Conservation (phyloP, 1,139 yeast genomes). For the Taphrina betulina region DNA sequence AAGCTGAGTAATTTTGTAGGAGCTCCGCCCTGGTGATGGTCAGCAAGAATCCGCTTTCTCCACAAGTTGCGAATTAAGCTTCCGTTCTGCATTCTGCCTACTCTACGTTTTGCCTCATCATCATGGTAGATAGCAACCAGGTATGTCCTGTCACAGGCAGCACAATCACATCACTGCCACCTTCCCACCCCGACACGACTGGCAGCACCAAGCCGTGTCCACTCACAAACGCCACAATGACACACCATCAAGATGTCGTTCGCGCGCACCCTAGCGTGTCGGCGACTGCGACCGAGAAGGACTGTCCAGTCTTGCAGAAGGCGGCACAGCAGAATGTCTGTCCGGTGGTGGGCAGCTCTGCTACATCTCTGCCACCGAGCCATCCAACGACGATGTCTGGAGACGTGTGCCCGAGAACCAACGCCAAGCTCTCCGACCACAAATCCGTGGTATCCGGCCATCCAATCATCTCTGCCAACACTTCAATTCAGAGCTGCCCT, state of each 20-base stretch:
- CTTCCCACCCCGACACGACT: constrained; percentile 23
- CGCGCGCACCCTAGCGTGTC: constrained; percentile 18
- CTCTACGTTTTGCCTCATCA: no score
- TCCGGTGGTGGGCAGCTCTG: constrained; percentile 25
- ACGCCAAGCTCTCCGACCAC: constrained; percentile 26
- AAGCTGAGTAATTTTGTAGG: no score
- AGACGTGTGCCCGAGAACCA: constrained; percentile 25
- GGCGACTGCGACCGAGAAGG: constrained; percentile 20
- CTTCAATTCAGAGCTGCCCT: constrained; percentile 20
- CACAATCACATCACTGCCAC: constrained; percentile 16
- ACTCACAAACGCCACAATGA: constrained; percentile 24
- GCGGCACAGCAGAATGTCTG: constrained; percentile 25
- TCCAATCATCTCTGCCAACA: constrained; percentile 1
- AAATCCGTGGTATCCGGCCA: constrained; percentile 15
- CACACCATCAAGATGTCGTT: constrained; percentile 25
- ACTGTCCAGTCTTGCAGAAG: constrained; percentile 21
- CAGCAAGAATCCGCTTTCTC: no score
- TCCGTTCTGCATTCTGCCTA: no score
- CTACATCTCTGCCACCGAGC: constrained; percentile 22
- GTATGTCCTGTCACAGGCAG: constrained; percentile 31
- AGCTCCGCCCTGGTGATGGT: no score
- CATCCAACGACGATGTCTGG: constrained; percentile 14
- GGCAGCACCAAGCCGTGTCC: constrained; percentile 22
- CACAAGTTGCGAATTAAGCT: no score
- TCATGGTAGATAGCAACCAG: no score